Base-by-base conservation (phyloP, 2,329 filamentous ascomycete species). In the Coleophoma cylindrospora region DNA sequence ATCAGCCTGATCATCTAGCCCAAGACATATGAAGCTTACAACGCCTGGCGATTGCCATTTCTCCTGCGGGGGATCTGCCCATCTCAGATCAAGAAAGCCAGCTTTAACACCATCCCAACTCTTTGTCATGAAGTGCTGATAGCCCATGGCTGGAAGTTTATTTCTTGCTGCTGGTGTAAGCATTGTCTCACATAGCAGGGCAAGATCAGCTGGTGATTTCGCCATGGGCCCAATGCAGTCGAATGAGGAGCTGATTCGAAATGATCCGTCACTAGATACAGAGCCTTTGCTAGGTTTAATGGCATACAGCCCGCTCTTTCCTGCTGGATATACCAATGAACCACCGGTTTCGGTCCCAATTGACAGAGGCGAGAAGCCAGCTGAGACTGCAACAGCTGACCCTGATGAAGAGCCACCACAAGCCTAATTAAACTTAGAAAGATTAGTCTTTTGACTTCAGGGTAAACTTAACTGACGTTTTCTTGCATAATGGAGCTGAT, bases 281-380 rank as follows among this genome's bases (percentile, higher is more conserved):
- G 86, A 68, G 0, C 83, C 83, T 1, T 85, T 77, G 0, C 81
- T 84, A 2, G 83, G 80, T 60, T 83, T 84, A 61, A 88, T 81
- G 1, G 81, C 83, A 1, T 86, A 83, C 1, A 86, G 63, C 48
- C 83, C 84, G 67, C 79, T 84, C n/a, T 56, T 49, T 27, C 65
- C 57, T 0, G 68, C 61, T 0, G 85, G 84, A 10, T 71, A 73
- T 3, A 85, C 62, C 45, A 87, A 84, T 14, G 77, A 83, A 4
- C 84, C 84, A 48, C 73, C 73, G 0, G 83, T 86, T 62, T 83
- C 83, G 0, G 81, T 78, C 5, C 84, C 83, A 3, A 87, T 61
- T 6, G 76, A 60, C 8, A 76, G 15, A 9, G 52, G 49, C 34
- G 19, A 33, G 37, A 47, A 49, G 7, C 54, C 54, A 6, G 54